phyloP scores from a whole-genome alignment of 1,139 yeast species.

The Yamadazyma dendronema region DNA sequence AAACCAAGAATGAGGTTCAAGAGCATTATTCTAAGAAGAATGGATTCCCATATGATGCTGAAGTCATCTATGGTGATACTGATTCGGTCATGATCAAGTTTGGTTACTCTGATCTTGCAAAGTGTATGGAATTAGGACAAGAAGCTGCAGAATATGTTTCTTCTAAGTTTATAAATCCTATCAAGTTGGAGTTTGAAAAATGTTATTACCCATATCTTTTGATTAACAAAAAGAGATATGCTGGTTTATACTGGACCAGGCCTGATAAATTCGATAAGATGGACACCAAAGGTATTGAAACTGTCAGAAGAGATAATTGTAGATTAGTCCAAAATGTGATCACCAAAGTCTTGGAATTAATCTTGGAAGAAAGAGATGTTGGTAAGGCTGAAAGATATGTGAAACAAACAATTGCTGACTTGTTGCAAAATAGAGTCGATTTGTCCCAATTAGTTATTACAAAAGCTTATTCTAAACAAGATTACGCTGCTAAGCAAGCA shows the following conservation, averaged over 20 bases:
- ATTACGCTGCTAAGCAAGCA: conserved; percentile 94
- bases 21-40: conserved; percentile 72
- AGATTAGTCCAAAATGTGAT: conserved; percentile 91
- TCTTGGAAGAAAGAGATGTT: conserved; percentile 88
- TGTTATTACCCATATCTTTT: conserved; percentile 92
- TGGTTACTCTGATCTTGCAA: conserved; percentile 77
- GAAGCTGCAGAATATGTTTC: conserved; percentile 94
- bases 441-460: conserved; percentile 92
- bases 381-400: conserved; percentile 82
- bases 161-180: conserved; percentile 74
- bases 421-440: conserved; percentile 88
- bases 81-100: conserved; percentile 99
- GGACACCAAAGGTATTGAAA: conserved; percentile 98
- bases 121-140: conserved; percentile 88
- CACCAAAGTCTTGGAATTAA: conserved; percentile 82
- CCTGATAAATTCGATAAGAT: conserved; percentile 89
- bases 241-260: conserved; percentile 94
- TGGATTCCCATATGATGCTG: conserved; percentile 80
- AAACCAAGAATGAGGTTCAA: conserved; percentile 84
- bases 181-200: conserved; percentile 93
- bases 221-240: conserved; percentile 94
- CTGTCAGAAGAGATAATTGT: conserved; percentile 97
- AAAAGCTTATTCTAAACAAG: conserved; percentile 84
- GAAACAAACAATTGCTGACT: conserved; percentile 83
- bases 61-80: conserved; percentile 97